Evolutionary conservation across 1,139 yeast species (phyloP), one percentile per base, ranked within the genome.

Genomic region (Kodamaea ohmeri): DNA sequence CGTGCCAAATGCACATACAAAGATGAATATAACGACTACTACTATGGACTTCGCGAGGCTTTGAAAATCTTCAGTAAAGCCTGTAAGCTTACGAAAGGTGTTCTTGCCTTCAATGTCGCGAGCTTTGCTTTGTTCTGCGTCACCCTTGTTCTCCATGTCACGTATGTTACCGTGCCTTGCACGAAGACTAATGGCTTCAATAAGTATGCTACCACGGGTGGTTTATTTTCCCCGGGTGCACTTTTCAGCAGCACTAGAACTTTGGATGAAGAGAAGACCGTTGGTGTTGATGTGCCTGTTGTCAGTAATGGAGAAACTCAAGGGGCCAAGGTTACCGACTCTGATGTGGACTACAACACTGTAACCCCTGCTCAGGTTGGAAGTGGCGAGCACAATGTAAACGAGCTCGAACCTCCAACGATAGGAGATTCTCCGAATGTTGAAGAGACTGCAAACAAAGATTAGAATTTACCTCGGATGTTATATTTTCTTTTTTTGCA

Each of bases 41-140:
- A 17, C 22, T 12, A 18, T 15, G 14, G 26, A 17, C 6, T 12
- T 9, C 18, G 24, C 15, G 13, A 17, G 6, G 19, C 19, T 25
- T 30, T 19, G 12, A 25, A 30, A 8, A 9, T n/a, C 6, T 31
- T 26, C 13, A 25, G 13, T 12, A n/a, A 18, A 19, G 16, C 18
- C 8, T 65, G 71, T 46, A 40, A 41, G 26, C 19, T 53, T 4
- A 58, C 57, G 6, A 58, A 64, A 46, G 66, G 66, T 1, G 39
- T 54, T 12, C 52, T 61, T 41, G 63, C 66, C 2, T 54, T 65
- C 41, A 50, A 60, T 0, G 55, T 65, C 25, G 41, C 65, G 34
- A 47, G 50, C 25, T 65, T 65, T 63, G 19, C 63, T 4, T 44
- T 58, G 37, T 62, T 56, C 34, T 40, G 48, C 8, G 51, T 48